These are phyloP conservation scores for Malassezia brasiliensis DNA, from an alignment of 1,284 basidiomycete genomes.

Conservation along the genomic window DNA sequence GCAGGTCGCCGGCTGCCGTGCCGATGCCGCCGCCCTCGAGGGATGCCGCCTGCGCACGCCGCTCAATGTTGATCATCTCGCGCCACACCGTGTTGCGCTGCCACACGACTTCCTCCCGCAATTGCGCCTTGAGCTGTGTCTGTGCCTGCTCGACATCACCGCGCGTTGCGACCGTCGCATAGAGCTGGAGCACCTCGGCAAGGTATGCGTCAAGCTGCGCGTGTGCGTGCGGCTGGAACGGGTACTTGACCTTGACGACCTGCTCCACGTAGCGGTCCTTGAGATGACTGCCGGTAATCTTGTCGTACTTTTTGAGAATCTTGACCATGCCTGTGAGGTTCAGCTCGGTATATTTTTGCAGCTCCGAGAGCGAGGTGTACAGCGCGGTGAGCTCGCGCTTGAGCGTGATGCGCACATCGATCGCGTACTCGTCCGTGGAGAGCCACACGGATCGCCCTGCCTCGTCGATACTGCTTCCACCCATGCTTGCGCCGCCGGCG, in stretches of 20 bases:
- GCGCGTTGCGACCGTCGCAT: conserved; percentile 73
- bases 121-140: conserved; percentile 73
- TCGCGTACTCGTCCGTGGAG: conserved; percentile 70
- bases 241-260: conserved; percentile 53
- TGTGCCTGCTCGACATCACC: conserved; percentile 65
- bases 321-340: conserved; percentile 92
- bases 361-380: conserved; percentile 66
- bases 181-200: conserved; percentile 61
- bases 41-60: conserved; percentile 50
- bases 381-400: conserved; percentile 80
- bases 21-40: conserved; percentile 42
- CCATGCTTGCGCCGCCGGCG: conserved; percentile 18
- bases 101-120: conserved; percentile 82
- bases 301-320: conserved; percentile 98
- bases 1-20: conserved; percentile 9
- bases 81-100: conserved; percentile 93
- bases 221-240: conserved; percentile 55
- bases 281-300: conserved; percentile 76
- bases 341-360: conserved; percentile 84
- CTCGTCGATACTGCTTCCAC: conserved; percentile 23
- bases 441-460: conserved; percentile 58
- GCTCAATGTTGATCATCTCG: conserved; percentile 86
- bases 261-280: conserved; percentile 72
- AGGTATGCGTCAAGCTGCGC: conserved; percentile 57
- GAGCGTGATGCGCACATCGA: conserved; percentile 76